These are phyloP conservation scores for Scleroderma citrinum DNA, from an alignment of 768 basidiomycete genomes.

Conservation along the genomic window DNA sequence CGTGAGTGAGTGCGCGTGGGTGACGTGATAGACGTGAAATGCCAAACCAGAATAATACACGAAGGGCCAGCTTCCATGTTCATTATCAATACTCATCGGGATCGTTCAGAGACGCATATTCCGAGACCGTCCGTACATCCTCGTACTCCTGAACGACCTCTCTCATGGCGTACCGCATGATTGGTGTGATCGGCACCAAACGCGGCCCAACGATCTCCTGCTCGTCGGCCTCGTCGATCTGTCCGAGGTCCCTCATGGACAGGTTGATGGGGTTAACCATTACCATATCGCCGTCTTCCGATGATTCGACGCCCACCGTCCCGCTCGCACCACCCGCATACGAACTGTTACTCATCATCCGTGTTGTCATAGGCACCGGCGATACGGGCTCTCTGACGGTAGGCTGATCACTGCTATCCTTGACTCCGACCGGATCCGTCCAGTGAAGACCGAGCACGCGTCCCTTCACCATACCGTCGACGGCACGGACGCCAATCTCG, in stretches of 20 bases:
- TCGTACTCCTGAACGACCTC: slow-evolving; percentile 82
- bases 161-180: slow-evolving; percentile 80
- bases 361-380: slow-evolving; percentile 21
- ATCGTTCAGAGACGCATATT: slow-evolving; percentile 67
- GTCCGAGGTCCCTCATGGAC: slow-evolving; percentile 37
- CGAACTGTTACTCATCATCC: slow-evolving; percentile 24
- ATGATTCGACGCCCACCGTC: slow-evolving; percentile 34
- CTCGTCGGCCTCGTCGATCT: slow-evolving; percentile 46
- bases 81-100: slow-evolving; percentile 59
- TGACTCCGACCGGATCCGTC: slow-evolving; percentile 64
- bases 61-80: slow-evolving; percentile 4
- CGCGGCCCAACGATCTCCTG: slow-evolving; percentile 67
- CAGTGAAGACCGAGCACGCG: slow-evolving; percentile 70
- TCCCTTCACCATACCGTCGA: slow-evolving; percentile 81
- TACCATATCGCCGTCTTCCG: slow-evolving; percentile 46
- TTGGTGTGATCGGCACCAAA: slow-evolving; percentile 69
- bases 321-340: slow-evolving; percentile 31
- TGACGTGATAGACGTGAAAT: not conserved
- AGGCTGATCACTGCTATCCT: slow-evolving; percentile 19
- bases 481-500: slow-evolving; percentile 76
- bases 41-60: not conserved
- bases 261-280: slow-evolving; percentile 33
- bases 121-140: slow-evolving; percentile 66
- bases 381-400: slow-evolving; percentile 18
- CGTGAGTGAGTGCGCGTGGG: not conserved